These are phyloP conservation scores for Colletotrichum noveboracense DNA, from an alignment of 2,329 filamentous ascomycete genomes.

Conservation along the genomic window DNA sequence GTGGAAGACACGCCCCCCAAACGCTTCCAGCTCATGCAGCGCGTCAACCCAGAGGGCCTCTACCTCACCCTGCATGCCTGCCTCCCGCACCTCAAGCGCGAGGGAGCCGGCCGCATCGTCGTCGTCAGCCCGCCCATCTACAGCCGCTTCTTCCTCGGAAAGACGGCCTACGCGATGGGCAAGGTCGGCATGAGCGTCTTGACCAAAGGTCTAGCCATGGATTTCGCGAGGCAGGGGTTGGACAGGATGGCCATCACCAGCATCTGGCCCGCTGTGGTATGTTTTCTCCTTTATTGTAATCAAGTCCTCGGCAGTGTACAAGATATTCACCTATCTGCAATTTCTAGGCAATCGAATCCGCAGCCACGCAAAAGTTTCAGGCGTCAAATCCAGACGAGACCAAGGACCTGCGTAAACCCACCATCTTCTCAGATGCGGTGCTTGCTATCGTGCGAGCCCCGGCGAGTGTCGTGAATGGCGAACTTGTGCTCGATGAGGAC, in stretches of 20 bases:
- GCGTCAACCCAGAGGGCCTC: constrained; percentile 75
- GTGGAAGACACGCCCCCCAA: constrained; percentile 76
- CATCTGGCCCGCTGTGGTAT: constrained; percentile 80
- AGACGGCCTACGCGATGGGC: constrained; percentile 81
- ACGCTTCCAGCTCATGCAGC: constrained; percentile 77
- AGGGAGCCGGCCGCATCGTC: constrained; percentile 68
- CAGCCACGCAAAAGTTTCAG: constrained; percentile 67
- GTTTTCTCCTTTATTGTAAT: constrained; percentile 26
- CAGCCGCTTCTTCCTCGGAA: constrained; percentile 82
- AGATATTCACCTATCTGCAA: neutral
- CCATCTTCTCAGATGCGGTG: constrained; percentile 82
- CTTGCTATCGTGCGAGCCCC: constrained; percentile 72
- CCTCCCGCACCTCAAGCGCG: constrained; percentile 66
- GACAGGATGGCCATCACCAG: constrained; percentile 77
- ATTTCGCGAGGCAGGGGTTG: constrained; percentile 71
- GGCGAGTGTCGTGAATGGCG: constrained; percentile 68
- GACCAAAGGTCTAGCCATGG: constrained; percentile 83
- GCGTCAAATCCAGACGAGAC: constrained; percentile 47
- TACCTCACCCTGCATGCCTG: constrained; percentile 74
- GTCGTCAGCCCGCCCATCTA: constrained; percentile 88
- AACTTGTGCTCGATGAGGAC: constrained; percentile 79
- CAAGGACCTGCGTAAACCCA: constrained; percentile 69
- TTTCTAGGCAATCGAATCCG: constrained; percentile 69
- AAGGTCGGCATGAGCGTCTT: constrained; percentile 85
- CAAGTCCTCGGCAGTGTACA: neutral